Evolutionary conservation across 768 basidiomycete genomes (phyloP).

Genomic region (Hericium rajendrae): DNA sequence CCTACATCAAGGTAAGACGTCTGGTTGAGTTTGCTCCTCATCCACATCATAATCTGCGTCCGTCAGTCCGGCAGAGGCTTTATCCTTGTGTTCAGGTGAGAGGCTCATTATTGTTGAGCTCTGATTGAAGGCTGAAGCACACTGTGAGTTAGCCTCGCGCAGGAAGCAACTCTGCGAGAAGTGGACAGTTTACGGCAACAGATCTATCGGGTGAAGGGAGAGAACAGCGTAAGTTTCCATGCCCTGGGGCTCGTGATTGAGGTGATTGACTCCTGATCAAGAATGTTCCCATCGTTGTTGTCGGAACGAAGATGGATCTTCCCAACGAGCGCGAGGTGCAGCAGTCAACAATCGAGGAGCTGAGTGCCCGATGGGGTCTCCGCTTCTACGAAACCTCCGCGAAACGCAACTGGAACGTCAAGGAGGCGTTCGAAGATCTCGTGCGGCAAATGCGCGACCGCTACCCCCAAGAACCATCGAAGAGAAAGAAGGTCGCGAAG

Average conservation of each 20-base stretch:
- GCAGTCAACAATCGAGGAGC: conserved; percentile 48
- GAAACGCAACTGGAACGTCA: conserved; percentile 73
- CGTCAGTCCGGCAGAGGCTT: conserved; percentile 65
- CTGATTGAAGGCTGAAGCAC: not conserved
- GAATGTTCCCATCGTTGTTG: conserved; percentile 73
- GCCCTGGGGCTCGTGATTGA: no score
- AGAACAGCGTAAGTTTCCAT: conserved; percentile 41
- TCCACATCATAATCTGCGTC: conserved; percentile 1
- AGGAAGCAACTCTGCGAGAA: conserved; percentile 73
- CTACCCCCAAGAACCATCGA: conserved; percentile 40
- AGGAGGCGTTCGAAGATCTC: conserved; percentile 70
- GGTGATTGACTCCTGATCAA: conserved; percentile 17
- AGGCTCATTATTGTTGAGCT: not conserved
- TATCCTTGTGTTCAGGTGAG: conserved; percentile 72
- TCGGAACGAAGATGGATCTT: conserved; percentile 80
- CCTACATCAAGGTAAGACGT: conserved; percentile 62
- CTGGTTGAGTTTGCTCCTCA: not conserved
- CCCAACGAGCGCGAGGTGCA: conserved; percentile 74
- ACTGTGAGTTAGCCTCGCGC: conserved; percentile 47
- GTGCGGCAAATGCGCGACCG: conserved; percentile 62
- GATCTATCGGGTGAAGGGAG: conserved; percentile 72
- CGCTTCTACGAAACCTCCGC: conserved; percentile 86
- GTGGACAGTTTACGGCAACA: conserved; percentile 74
- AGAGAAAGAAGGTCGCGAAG: conserved; percentile 23
- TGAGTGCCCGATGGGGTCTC: conserved; percentile 58